A percentile compares a stretch with the other conserved stretches of the same genome.
These are phyloP conservation scores for Tillandsia leiboldiana DNA, from an alignment of 176 grass and related monocot species.

Conservation along the genomic window DNA sequence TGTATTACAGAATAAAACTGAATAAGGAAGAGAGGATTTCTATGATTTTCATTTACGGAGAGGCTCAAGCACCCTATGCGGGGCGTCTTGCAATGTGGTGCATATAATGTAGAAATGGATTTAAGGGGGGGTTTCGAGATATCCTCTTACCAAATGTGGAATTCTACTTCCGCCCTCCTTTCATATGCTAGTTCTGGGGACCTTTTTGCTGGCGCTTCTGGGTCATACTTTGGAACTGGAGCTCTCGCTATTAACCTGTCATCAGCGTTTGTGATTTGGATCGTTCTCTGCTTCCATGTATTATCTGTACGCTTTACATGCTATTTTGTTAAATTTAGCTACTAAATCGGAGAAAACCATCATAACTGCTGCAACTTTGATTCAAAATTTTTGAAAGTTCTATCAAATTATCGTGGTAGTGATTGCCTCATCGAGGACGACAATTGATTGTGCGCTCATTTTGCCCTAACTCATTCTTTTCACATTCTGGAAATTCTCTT, in stretches of 20 bases:
- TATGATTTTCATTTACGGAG: conserved; percentile 28
- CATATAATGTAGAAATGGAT: conserved; percentile 14
- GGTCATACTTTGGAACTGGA: conserved; percentile 34
- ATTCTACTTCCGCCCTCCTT: neutral
- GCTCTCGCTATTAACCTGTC: conserved; percentile 27
- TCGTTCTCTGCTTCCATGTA: conserved; percentile 52
- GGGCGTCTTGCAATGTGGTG: conserved; percentile 27
- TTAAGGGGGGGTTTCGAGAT: neutral
- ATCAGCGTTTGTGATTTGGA: conserved; percentile 29
- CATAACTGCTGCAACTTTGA: conserved; percentile 8
- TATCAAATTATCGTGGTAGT: conserved; percentile 32
- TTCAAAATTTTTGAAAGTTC: conserved; percentile 4
- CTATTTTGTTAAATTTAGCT: conserved; percentile 2
- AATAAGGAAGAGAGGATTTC: conserved; percentile 32
- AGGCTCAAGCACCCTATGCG: conserved; percentile 17
- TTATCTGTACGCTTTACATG: conserved; percentile 26
- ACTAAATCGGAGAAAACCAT: neutral
- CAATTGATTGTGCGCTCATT: conserved; percentile 34
- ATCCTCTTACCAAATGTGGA: conserved; percentile 14
- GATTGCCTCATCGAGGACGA: conserved; percentile 29
- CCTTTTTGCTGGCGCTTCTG: conserved; percentile 17
- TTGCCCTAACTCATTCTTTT: conserved; percentile 41
- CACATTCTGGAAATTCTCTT: conserved; percentile 39
- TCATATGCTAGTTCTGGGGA: conserved; percentile 16
- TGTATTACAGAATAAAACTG: conserved; percentile 38